Conservation (phyloP, 2,329 filamentous ascomycete species). For the Fusarium palustre region DNA sequence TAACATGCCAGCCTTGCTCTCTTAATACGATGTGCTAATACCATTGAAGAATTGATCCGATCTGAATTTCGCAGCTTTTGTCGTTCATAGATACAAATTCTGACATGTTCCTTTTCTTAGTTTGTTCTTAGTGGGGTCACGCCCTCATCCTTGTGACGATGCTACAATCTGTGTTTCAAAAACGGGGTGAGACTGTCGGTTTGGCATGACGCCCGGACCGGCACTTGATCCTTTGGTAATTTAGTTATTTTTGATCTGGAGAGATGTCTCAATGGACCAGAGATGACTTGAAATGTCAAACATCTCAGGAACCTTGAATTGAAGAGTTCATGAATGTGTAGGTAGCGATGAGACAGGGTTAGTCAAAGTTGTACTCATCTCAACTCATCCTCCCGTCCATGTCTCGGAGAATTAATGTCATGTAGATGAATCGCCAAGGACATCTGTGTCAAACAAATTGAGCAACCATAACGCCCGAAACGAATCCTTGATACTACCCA, state of each 20-base stretch:
- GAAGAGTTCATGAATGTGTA: neutral
- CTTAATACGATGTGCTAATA: slow-evolving; percentile 6
- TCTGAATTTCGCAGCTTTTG: neutral
- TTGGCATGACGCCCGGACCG: slow-evolving; percentile 23
- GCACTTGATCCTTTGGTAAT: slow-evolving; percentile 20
- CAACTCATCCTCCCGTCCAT: no score
- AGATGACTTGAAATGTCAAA: neutral
- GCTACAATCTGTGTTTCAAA: slow-evolving; percentile 35
- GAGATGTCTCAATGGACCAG: neutral
- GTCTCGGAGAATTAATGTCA: neutral
- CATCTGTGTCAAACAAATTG: slow-evolving; percentile 27
- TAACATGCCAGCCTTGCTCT: neutral
- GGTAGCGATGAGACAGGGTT: no score
- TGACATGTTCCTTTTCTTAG: neutral
- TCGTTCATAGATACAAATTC: neutral
- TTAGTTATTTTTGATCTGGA: slow-evolving; percentile 1
- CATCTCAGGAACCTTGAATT: neutral
- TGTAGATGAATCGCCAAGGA: neutral
- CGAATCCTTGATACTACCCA: slow-evolving; percentile 12
- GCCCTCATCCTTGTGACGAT: slow-evolving; percentile 30
- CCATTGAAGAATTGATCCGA: neutral
- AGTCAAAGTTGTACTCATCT: neutral
- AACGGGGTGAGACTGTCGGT: slow-evolving; percentile 15
- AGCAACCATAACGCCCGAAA: slow-evolving; percentile 14
- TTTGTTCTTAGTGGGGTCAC: neutral